phyloP scores from a whole-genome alignment of 2,329 filamentous ascomycete genomes.

The Lasiodiplodia sp. region DNA sequence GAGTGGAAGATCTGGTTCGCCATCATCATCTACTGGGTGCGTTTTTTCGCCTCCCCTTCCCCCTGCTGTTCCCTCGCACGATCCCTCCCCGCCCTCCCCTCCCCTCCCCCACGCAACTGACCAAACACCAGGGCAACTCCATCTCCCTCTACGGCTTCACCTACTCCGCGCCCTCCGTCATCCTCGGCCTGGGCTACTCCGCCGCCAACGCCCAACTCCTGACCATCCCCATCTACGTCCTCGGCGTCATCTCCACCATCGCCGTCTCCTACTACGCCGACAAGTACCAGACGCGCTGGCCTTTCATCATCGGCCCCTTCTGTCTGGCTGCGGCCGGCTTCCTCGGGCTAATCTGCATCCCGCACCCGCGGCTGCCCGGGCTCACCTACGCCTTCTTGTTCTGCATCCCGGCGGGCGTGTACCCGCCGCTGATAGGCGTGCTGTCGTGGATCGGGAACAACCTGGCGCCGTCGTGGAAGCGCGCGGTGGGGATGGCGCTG shows the following conservation, averaged over 20 bases:
- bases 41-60: too few species aligned
- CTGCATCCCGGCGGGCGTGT: slow-evolving; percentile 42
- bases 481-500: slow-evolving; percentile 42
- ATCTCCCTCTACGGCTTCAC: slow-evolving; percentile 19
- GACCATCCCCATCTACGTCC: slow-evolving; percentile 38
- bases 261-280: slow-evolving; percentile 37
- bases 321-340: slow-evolving; percentile 42
- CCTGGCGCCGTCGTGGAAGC: slow-evolving; percentile 50
- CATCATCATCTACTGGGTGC: slow-evolving; percentile 26
- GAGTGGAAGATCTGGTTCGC: slow-evolving; percentile 30
- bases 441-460: slow-evolving; percentile 45
- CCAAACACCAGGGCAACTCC: too few species aligned
- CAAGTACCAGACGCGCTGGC: slow-evolving; percentile 38
- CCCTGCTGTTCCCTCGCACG: too few species aligned
- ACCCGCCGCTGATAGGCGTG: not conserved
- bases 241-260: slow-evolving; percentile 38
- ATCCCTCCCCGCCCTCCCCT: too few species aligned
- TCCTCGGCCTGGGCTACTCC: slow-evolving; percentile 37
- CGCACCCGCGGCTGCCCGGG: not conserved
- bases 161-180: not conserved
- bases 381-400: slow-evolving; percentile 51
- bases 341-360: slow-evolving; percentile 1
- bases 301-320: slow-evolving; percentile 38
- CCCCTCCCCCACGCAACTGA: too few species aligned
- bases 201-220: slow-evolving; percentile 42